A percentile compares a stretch with the other conserved stretches of the same genome.
Conservation (phyloP, 176 grass and related monocot genomes). For the Alopecurus myosuroides region DNA sequence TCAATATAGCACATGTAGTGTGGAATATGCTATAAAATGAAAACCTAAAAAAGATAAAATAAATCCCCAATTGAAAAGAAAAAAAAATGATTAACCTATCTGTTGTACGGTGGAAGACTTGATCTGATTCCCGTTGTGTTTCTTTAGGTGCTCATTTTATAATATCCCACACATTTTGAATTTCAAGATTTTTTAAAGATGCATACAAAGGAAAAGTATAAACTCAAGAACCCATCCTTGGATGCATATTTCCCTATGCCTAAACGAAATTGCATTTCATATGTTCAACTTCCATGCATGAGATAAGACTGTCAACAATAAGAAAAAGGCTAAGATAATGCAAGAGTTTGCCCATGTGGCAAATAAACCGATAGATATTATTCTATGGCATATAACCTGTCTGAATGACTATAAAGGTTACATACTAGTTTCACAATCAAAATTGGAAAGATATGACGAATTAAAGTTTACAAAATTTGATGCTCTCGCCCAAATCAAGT, state of each 20-base stretch:
- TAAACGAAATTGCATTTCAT: neutral
- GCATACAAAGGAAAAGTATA: neutral
- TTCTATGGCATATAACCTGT: neutral
- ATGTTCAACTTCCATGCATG: neutral
- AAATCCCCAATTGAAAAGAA: neutral
- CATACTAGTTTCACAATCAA: neutral
- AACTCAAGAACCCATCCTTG: neutral
- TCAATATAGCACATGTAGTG: neutral
- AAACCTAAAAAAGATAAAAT: neutral
- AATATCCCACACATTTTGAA: neutral
- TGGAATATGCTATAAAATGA: neutral
- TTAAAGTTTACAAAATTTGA: neutral
- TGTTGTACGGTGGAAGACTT: neutral
- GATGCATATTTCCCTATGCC: neutral
- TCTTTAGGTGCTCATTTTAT: neutral
- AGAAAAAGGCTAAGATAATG: neutral
- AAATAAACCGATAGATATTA: neutral
- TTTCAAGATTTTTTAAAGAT: neutral
- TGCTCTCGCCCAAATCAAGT: neutral
- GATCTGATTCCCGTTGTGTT: neutral
- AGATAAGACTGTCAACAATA: neutral
- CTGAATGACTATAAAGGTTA: neutral
- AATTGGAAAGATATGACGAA: neutral
- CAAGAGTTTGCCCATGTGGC: neutral
- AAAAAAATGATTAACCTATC: neutral